Base-by-base conservation (phyloP, 352 stramenopile genomes). In the Plasmopara viticola region DNA sequence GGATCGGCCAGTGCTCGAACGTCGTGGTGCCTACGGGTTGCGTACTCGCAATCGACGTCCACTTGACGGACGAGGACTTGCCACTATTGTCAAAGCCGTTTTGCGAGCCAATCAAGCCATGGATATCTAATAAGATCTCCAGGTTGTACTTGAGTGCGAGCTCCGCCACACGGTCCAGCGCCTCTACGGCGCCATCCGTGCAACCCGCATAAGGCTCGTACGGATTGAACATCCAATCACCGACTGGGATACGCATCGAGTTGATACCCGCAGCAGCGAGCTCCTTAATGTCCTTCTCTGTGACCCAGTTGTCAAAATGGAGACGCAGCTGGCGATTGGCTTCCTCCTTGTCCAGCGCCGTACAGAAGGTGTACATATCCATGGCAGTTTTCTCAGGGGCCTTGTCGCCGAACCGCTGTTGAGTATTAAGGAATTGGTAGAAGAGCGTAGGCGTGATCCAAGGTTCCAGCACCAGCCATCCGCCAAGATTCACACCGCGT, bases 41-140 rank as follows among this genome's bases (percentile, higher is more conserved):
- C 41, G 80, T 90, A 50, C 74, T 87, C 10, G 80, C 80, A 57
- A 87, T 73, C 5, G 80, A 90, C 45, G 81, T 90, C 93, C 93
- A 98, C 64, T 95, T 78, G 59, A 98, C 87, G 2, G 87, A 74
- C 34, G 85, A 66, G 25, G 87, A 75, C 53, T 83, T 78, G 17
- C 95, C 95, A 33, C 80, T 95, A 72, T 98, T 98, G 68, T 98
- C 95, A 62, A 98, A 97, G 25, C 94, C 95, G 70, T 98, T 98
- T 74, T 98, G 92, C 34, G 82, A 96, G 31, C 86, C 91, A 40
- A 95, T 87, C 43, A 94, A 64, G 6, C 87, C 86, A 71, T 98
- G 95, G 34, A 98, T 81, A 65, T 98, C 95, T 40, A 98, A 64
- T 31, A 98, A 61, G 6, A 97, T 78, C 14, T 83, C 71, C 18